Base-by-base conservation (phyloP, 1,284 basidiomycete genomes). In the Bondarzewia mesenterica region DNA sequence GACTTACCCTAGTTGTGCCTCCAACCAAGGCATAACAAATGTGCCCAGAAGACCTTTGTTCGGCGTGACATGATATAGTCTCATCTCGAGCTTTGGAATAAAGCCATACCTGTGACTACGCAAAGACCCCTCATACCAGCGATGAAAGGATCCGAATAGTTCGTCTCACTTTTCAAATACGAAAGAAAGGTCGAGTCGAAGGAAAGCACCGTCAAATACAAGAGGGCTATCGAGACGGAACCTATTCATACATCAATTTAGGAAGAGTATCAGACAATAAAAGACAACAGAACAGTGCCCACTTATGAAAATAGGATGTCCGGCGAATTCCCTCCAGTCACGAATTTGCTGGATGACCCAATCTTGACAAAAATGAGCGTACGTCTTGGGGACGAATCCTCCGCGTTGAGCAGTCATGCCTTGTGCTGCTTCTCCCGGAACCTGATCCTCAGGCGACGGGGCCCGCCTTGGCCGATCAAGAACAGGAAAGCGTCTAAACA, bases 51-150 rank as follows among this genome's bases (percentile, higher is more conserved):
- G 61, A 1, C 75, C 73, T n/a, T n/a, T 0, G 70, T 65, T 3
- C 68, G 48, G 5, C 8, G 20, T n/a, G 38, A 10, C 38, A 10
- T 5, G 38, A 10, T 40, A n/a, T n/a, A n/a, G 21, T 22, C 16
- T 20, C 14, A 40, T 40, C 10, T 18, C 10, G 21, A 40, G 10
- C 8, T 10, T 10, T 40, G 8, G 38, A 40, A 18, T 22, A 40
- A 22, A 18, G 10, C 10, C 4, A 40, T 22, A 40, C 38, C 38
- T 3, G 38, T 40, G 10, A 40, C 7, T 8, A 74, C 72, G 50
- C 71, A 73, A 2, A 74, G 52, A 3, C 67, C 75, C 4, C 78
- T 63, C 73, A 78, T 77, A 0, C 71, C 75, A 0, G 77, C 76
- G 16, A 80, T 65, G 55, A 79, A 75, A 0, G 72, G 63, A 52